Base-by-base conservation (phyloP, 2,329 filamentous ascomycete species). In the Torrubiella hemipterigena region DNA sequence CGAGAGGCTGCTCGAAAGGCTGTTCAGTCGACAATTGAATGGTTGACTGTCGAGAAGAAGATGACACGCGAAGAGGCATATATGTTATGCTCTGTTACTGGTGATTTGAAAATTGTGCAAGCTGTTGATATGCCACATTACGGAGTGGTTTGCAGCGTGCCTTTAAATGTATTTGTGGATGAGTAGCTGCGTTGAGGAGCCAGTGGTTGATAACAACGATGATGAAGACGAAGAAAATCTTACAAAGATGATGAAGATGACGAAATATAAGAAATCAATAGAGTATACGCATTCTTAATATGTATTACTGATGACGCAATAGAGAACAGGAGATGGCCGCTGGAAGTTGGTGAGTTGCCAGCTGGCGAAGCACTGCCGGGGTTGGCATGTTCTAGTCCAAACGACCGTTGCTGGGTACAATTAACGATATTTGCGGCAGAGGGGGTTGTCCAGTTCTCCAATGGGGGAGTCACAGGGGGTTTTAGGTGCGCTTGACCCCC, bases 121-220 rank as follows among this genome's bases (percentile, higher is more conserved):
- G 59, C 61, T 3, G 65, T 71, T 15, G 67, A 69, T 37, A 64
- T 70, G 58, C 65, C 66, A 8, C 61, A 70, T 38, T 69, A 59
- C 48, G 63, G 58, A 3, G 59, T 70, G 20, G 56, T 63, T 7
- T 67, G 64, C 47, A 59, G 54, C 29, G 44, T 71, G 18, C 64
- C 65, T 2, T 44, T 69, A 42, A 59, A 54, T 27, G 55, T 67
- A 12, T 70, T 71, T 46, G 47, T 33, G 6, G 31, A 34, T n/a
- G 29, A 36, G 16, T 31, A 18, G 34, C 13, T 25, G 27, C n/a
- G n/a, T n/a, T n/a, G n/a, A n/a, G n/a, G n/a, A n/a, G n/a, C n/a
- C n/a, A n/a, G n/a, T n/a, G n/a, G n/a, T n/a, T n/a, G n/a, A n/a
- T n/a, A n/a, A n/a, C n/a, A n/a, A n/a, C n/a, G 24, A 23, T 26